Evolutionary conservation across 2,329 filamentous ascomycete genomes (phyloP), one percentile per base, ranked within the genome.

Genomic region (Stachybotrys elegans): DNA sequence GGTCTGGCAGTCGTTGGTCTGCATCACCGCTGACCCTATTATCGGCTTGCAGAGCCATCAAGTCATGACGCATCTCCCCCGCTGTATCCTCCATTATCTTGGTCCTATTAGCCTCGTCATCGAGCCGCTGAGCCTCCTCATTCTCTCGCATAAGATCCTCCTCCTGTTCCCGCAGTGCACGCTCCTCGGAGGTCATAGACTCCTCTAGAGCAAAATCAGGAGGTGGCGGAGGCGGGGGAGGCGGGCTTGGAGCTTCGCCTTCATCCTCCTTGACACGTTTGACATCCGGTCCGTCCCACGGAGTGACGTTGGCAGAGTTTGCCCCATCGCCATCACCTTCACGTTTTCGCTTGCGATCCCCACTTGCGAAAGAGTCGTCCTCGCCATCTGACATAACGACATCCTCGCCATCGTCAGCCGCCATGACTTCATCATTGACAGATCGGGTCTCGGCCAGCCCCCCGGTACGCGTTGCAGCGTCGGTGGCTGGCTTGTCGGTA

Each of bases 341-440:
- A 23, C 83, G 75, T 61, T 88, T 89, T 9, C 85, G 78, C 61
- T 89, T 88, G 40, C 77, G 68, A 21, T 76, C 74, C 21, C 70
- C 61, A 43, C 73, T 74, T 31, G 63, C 67, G 4, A 75, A 72
- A 4, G 71, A 72, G 19, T 56, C 65, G 20, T 51, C 52, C 48
- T 74, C 73, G n/a, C 67, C 65, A 45, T 76, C 72, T 19, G 65
- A 68, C 41, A 69, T 57, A 8, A 54, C 52, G 13, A 60, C 56
- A 34, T 68, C 63, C n/a, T 69, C 65, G 37, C 65, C 51, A 2
- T 56, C 57, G 25, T 58, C 59, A 11, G 44, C 43, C 32, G 58
- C 49, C 8, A 52, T 47, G n/a, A 32, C 43, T 11, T 48, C 48
- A 16, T 20, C 44, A 39, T 48, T 51, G 7, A 32, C 42, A 25